Conservation (phyloP, 306 rosid genomes). For the Trichosanthes truncata region DNA sequence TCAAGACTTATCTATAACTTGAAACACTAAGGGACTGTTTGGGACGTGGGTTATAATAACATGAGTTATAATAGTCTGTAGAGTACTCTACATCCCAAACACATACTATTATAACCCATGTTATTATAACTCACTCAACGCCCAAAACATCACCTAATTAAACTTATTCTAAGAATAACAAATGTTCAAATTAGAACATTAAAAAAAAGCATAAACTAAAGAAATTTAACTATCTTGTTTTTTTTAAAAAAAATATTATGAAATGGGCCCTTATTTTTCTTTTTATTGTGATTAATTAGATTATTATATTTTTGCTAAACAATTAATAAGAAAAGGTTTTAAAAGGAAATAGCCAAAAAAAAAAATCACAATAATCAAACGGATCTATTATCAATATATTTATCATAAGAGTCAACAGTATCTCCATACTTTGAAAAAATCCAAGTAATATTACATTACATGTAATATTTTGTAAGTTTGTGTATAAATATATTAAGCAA, state of each 20-base stretch:
- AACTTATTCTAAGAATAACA: too few relatives aligned
- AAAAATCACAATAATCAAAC: not conserved
- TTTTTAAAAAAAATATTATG: not conserved
- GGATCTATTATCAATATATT: not conserved
- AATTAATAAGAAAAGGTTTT: too few relatives aligned
- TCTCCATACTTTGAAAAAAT: not conserved
- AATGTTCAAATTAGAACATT: too few relatives aligned
- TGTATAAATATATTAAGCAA: not conserved
- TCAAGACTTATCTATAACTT: too few relatives aligned
- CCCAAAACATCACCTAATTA: too few relatives aligned
- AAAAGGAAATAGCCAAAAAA: not conserved
- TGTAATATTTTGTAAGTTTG: not conserved
- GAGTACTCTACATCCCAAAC: too few relatives aligned
- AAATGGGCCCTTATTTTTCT: not conserved
- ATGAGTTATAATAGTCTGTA: too few relatives aligned
- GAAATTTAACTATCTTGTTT: not conserved
- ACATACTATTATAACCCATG: too few relatives aligned
- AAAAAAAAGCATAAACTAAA: too few relatives aligned
- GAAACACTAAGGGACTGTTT: too few relatives aligned
- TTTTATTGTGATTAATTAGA: not conserved
- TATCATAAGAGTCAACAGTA: not conserved
- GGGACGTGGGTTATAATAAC: too few relatives aligned
- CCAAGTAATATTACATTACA: not conserved
- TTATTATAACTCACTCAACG: too few relatives aligned
- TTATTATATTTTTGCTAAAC: not conserved